A percentile compares a stretch with the other conserved stretches of the same genome.
These are phyloP conservation scores for Yamadazyma buinensis DNA, from an alignment of 1,139 yeast genomes.

Conservation along the genomic window DNA sequence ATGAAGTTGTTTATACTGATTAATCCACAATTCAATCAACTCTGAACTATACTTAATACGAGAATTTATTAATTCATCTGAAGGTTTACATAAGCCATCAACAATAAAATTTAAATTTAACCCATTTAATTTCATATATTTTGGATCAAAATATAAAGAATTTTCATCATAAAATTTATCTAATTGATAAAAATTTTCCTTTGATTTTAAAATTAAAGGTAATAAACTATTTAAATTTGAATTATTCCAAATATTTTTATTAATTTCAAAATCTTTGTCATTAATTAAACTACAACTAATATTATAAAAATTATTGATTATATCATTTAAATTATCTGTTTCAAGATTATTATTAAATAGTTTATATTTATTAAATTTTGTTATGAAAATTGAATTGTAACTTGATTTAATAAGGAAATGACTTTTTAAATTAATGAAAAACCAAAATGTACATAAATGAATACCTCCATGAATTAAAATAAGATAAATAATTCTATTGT, in stretches of 20 bases:
- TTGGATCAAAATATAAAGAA: slow-evolving; percentile 6
- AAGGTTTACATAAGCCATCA: slow-evolving; percentile 10
- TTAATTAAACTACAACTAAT: background rate
- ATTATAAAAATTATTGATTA: slow-evolving; percentile 12
- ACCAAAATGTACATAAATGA: slow-evolving; percentile 39
- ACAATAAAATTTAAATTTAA: slow-evolving; percentile 5
- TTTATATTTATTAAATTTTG: slow-evolving; percentile 12
- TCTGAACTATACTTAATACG: slow-evolving; percentile 6
- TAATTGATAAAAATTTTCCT: slow-evolving; percentile 12
- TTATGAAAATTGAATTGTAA: slow-evolving; percentile 19
- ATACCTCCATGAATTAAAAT: slow-evolving; percentile 41
- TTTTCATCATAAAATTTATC: slow-evolving; percentile 21
- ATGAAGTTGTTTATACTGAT: slow-evolving; percentile 5
- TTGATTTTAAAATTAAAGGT: slow-evolving; percentile 20
- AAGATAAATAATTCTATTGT: slow-evolving; percentile 37
- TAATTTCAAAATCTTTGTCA: slow-evolving; percentile 11
- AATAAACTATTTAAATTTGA: slow-evolving; percentile 14
- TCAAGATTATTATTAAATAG: slow-evolving; percentile 10
- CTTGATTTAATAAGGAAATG: slow-evolving; percentile 21
- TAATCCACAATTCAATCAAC: slow-evolving; percentile 8
- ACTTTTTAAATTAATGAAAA: slow-evolving; percentile 22
- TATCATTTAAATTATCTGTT: slow-evolving; percentile 19
- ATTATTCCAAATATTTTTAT: slow-evolving; percentile 20
- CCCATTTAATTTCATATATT: slow-evolving; percentile 6
- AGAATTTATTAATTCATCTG: slow-evolving; percentile 1